phyloP scores from a whole-genome alignment of 148 eudicot genomes.

The Rheum nobile region DNA sequence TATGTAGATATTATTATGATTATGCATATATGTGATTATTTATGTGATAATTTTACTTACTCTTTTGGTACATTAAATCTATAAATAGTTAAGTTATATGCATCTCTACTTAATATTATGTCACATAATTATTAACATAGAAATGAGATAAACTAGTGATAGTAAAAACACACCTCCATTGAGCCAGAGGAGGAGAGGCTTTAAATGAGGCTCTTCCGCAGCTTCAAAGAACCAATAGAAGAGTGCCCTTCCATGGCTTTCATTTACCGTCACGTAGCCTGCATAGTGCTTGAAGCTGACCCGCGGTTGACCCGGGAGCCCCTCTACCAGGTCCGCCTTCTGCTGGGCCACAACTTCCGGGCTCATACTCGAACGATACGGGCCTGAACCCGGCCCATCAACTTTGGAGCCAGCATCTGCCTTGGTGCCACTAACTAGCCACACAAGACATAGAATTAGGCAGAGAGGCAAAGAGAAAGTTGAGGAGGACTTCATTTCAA shows the following conservation, averaged over 20 bases:
- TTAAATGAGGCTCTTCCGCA: slow-evolving; percentile 24
- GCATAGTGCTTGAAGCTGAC: slow-evolving; percentile 72
- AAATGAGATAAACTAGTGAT: no score
- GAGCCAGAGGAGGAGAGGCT: slow-evolving; percentile 78
- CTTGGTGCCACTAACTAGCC: neutral
- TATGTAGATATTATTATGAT: no score
- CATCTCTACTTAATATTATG: no score
- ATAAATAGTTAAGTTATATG: no score
- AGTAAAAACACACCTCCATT: slow-evolving; percentile 56
- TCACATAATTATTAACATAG: no score
- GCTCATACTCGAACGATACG: neutral
- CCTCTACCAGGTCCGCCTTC: slow-evolving; percentile 44
- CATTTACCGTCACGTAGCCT: slow-evolving; percentile 77
- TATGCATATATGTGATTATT: no score
- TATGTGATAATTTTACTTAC: no score
- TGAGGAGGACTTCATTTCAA: neutral
- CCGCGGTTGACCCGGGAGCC: slow-evolving; percentile 74
- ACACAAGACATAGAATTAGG: neutral
- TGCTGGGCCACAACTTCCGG: slow-evolving; percentile 22
- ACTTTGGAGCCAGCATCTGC: neutral
- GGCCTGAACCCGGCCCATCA: neutral
- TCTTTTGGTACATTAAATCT: no score
- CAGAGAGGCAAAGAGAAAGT: neutral
- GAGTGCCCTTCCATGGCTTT: slow-evolving; percentile 75
- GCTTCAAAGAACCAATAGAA: slow-evolving; percentile 98